A percentile compares a stretch with the other conserved stretches of the same genome.
Evolutionary conservation across 2,329 filamentous ascomycete genomes (phyloP).

Genomic region (Hypoxylon sp.): DNA sequence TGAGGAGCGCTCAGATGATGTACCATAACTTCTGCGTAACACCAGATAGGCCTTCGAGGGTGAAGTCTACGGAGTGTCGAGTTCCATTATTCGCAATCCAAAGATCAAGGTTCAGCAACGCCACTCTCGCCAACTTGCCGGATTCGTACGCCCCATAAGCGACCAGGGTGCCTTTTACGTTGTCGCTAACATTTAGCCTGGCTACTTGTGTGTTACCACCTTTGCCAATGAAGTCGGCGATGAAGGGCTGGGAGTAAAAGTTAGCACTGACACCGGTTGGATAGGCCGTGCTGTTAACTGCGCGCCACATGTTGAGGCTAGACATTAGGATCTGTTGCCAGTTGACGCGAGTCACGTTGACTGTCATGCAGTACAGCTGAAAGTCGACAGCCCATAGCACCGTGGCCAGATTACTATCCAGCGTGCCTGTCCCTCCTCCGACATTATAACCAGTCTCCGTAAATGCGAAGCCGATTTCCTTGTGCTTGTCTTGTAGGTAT

Average conservation of each 20-base stretch:
- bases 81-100: conserved; percentile 29
- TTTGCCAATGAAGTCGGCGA: conserved; percentile 42
- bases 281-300: conserved; percentile 24
- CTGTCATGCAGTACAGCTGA: conserved; percentile 34
- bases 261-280: conserved; percentile 29
- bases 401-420: conserved; percentile 36
- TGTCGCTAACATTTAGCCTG: conserved; percentile 27
- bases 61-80: conserved; percentile 20
- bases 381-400: conserved; percentile 41
- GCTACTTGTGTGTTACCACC: conserved; percentile 38
- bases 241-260: conserved; percentile 41
- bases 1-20: conserved; percentile 31
- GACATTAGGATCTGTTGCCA: conserved; percentile 38
- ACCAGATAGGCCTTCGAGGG: conserved; percentile 15
- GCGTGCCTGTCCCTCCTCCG: conserved; percentile 12
- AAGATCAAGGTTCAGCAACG: conserved; percentile 37
- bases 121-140: conserved; percentile 35
- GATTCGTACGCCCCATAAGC: conserved; percentile 40
- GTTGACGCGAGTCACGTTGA: conserved; percentile 32
- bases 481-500: conserved; percentile 32
- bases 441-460: conserved; percentile 39
- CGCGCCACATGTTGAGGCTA: conserved; percentile 37
- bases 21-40: conserved; percentile 16
- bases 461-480: conserved; percentile 31
- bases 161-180: conserved; percentile 24